phyloP scores from a whole-genome alignment of 2,329 filamentous ascomycete genomes.

The Pseudophaeomoniella oleicola region DNA sequence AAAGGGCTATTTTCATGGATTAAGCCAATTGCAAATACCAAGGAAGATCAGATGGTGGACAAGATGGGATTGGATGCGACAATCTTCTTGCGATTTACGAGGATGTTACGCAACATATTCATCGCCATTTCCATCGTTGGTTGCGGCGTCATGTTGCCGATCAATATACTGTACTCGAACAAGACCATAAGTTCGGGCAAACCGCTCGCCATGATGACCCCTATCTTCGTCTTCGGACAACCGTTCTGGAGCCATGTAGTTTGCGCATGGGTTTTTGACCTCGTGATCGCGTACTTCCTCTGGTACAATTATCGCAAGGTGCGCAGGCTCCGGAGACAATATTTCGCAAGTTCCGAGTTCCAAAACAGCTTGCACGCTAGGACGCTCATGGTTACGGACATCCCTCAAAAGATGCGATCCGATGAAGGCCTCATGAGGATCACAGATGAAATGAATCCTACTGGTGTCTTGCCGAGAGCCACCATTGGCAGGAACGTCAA shows the following conservation, averaged over 20 bases:
- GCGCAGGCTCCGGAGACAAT: constrained; percentile 53
- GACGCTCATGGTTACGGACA: constrained; percentile 59
- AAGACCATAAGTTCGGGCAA: constrained; percentile 13
- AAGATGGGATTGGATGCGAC: constrained; percentile 82
- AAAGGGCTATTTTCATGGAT: constrained; percentile 86
- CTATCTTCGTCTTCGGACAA: constrained; percentile 30
- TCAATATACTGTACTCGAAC: constrained; percentile 49
- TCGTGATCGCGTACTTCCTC: constrained; percentile 64
- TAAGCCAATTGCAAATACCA: constrained; percentile 59
- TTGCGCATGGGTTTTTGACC: constrained; percentile 51
- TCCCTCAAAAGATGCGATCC: constrained; percentile 59
- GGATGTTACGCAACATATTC: constrained; percentile 91
- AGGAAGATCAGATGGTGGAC: constrained; percentile 63
- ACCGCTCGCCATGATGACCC: constrained; percentile 32
- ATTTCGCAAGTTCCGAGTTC: constrained; percentile 78
- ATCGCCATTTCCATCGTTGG: constrained; percentile 56
- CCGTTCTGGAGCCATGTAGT: constrained; percentile 46
- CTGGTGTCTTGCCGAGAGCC: constrained; percentile 62
- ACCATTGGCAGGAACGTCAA: constrained; percentile 86
- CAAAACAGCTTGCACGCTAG: constrained; percentile 70
- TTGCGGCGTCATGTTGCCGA: constrained; percentile 63
- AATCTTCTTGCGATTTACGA: constrained; percentile 73
- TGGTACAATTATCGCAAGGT: constrained; percentile 84
- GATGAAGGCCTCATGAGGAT: constrained; percentile 81
- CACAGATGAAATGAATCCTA: constrained; percentile 65